Percentiles rank a stretch among this genome's conserved stretches.
Evolutionary conservation across 176 grass and related monocot species (phyloP).

Genomic region (Avena sativa): DNA sequence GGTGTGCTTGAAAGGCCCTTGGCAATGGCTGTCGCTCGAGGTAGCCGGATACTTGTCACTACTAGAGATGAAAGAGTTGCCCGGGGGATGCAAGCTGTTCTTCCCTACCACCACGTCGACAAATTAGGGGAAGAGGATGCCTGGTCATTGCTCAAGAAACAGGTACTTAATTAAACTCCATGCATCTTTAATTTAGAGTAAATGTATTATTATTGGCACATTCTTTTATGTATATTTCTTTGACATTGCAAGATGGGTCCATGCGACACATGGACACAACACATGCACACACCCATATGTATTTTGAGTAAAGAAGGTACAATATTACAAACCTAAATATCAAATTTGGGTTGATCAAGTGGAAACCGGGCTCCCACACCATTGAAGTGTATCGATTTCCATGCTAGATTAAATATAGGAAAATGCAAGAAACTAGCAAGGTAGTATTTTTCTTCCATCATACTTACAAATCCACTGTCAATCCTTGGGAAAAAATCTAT

Average conservation of each 20-base stretch:
- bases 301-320: not conserved
- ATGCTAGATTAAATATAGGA: not conserved
- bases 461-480: not conserved
- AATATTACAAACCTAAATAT: not conserved
- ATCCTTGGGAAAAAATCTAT: not conserved
- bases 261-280: not conserved
- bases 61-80: not conserved
- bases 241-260: not conserved
- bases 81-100: not conserved
- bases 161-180: too few species aligned
- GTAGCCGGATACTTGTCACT: not conserved
- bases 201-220: not conserved
- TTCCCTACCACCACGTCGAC: slow-evolving; percentile 13
- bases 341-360: not conserved
- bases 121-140: not conserved
- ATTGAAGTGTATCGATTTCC: not conserved
- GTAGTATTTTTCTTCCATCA: not conserved
- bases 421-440: not conserved
- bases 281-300: not conserved
- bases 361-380: not conserved
- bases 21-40: not conserved
- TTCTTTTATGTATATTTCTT: not conserved
- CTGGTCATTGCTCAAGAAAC: too few species aligned
- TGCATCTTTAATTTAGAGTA: not conserved
- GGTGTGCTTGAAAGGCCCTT: not conserved